A percentile compares a stretch with the other conserved stretches of the same genome.
Evolutionary conservation across 2,329 filamentous ascomycete genomes (phyloP).

Genomic region (Xylaria sp.): DNA sequence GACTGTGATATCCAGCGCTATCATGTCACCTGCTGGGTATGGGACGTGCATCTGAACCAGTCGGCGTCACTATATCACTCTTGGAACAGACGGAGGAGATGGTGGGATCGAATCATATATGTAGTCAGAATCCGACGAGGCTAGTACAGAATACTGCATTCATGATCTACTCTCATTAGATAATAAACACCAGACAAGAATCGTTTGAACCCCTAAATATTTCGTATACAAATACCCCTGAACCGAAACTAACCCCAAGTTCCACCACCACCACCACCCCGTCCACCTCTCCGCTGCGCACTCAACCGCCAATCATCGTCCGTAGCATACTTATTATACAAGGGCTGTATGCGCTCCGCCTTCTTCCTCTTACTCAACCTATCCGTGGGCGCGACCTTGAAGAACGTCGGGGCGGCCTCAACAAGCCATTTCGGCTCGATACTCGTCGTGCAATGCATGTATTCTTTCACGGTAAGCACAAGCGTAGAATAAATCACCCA

Average conservation of each 20-base stretch:
- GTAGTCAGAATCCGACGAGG: too few relatives aligned
- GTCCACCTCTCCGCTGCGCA: slow-evolving; percentile 77
- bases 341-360: slow-evolving; percentile 87
- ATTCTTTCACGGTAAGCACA: slow-evolving; percentile 92
- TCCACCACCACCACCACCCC: slow-evolving; percentile 77
- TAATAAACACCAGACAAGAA: too few relatives aligned
- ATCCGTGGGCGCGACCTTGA: slow-evolving; percentile 90
- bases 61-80: too few relatives aligned
- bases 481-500: slow-evolving; percentile 92
- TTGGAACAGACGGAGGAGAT: too few relatives aligned
- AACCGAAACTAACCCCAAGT: slow-evolving; percentile 64
- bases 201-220: too few relatives aligned
- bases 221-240: too few relatives aligned
- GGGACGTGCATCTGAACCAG: too few relatives aligned
- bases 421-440: slow-evolving; percentile 96
- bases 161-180: too few relatives aligned
- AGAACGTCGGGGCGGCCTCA: slow-evolving; percentile 96
- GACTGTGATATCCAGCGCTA: too few relatives aligned
- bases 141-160: not conserved
- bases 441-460: slow-evolving; percentile 89
- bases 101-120: too few relatives aligned
- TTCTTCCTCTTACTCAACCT: slow-evolving; percentile 84
- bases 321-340: slow-evolving; percentile 87
- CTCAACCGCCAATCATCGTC: slow-evolving; percentile 95
- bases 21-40: too few relatives aligned